Evolutionary conservation across 2,329 filamentous ascomycete genomes (phyloP).

Genomic region (Cladosporium phlei): DNA sequence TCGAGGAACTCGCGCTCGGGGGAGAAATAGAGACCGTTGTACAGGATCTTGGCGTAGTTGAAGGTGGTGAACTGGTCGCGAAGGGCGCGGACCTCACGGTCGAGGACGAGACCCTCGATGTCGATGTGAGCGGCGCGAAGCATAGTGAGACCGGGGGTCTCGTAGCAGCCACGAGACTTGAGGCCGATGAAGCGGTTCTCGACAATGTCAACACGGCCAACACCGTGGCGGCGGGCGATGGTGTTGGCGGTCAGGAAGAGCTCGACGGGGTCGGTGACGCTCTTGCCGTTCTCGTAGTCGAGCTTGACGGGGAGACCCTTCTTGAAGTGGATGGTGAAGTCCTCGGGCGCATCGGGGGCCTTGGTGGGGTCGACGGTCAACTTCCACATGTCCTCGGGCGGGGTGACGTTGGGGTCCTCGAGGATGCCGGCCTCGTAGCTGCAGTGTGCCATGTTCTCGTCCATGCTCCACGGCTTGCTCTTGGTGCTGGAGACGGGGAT

Average conservation of each 20-base stretch:
- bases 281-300: conserved; percentile 54
- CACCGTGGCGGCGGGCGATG: conserved; percentile 66
- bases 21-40: conserved; percentile 66
- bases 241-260: conserved; percentile 68
- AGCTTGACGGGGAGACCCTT: conserved; percentile 71
- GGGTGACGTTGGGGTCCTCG: conserved; percentile 60
- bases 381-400: conserved; percentile 78
- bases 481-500: conserved; percentile 71
- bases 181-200: conserved; percentile 76
- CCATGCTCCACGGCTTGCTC: conserved; percentile 64
- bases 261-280: conserved; percentile 63
- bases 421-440: conserved; percentile 75
- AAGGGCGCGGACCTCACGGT: conserved; percentile 63
- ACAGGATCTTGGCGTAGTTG: conserved; percentile 55
- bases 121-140: conserved; percentile 57
- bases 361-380: conserved; percentile 60
- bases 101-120: conserved; percentile 62
- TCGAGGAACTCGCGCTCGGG: conserved; percentile 69
- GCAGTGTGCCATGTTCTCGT: conserved; percentile 71
- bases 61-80: conserved; percentile 67
- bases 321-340: conserved; percentile 68
- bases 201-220: conserved; percentile 79
- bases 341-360: conserved; percentile 65
- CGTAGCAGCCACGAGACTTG: conserved; percentile 78
- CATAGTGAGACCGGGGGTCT: conserved; percentile 56